Evolutionary conservation across 176 grass and related monocot genomes (phyloP), one percentile per base, ranked within the genome.

Genomic region (Hsuehochloa calcarea): DNA sequence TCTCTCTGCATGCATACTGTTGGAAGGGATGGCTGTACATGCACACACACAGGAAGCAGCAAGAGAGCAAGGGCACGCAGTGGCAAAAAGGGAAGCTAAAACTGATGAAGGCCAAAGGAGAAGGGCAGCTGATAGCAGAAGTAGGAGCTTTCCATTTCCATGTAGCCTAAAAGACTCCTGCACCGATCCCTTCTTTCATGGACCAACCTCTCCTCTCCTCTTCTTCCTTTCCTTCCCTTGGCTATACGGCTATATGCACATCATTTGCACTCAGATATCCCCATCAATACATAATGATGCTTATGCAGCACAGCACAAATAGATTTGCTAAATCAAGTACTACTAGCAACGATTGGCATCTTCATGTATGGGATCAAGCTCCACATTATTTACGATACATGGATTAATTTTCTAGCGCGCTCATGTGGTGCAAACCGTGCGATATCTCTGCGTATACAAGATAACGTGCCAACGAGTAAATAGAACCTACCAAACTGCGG

Each of bases 131-230:
- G 31, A 55, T 52, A 64, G 35, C 55, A 71, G 26, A 34, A 50
- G 73, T 9, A 43, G 43, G 65, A 16, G 40, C 59, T 89, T 89
- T 75, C 82, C 62, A 62, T 75, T 85, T 85, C 61, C 81, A 89
- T 79, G 68, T 72, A 67, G 45, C 27, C 70, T 47, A 47, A 89
- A 89, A 84, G 81, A 39, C 38, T 39, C 20, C 31, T 78, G 86
- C 64, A 41, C 71, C 12, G 73, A 69, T 69, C 50, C 61, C 27
- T 83, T 26, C 65, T 83, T 83, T 16, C 17, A 37, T 78, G 80
- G 41, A 64, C 64, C 80, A 11, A 23, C 10, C 16, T 29, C 40
- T 39, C 40, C 40, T 17, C 37, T 58, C 14, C 47, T 61, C 3
- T 26, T 22, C 55, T 82, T 16, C 7, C 51, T 43, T 0, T 13